These are phyloP conservation scores for Fusarium miscanthi DNA, from an alignment of 2,329 filamentous ascomycete species.

Conservation along the genomic window DNA sequence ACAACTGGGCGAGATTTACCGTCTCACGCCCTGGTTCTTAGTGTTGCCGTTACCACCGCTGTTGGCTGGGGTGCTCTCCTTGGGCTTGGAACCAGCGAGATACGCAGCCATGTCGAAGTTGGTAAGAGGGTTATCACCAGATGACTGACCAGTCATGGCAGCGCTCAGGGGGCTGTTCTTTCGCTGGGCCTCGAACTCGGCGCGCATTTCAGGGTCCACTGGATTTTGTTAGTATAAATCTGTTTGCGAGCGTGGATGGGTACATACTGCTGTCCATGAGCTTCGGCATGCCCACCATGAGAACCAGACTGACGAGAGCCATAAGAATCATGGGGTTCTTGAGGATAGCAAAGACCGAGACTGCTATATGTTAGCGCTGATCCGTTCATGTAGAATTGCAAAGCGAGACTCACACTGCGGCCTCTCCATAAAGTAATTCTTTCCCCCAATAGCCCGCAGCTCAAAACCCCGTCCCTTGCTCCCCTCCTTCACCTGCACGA, in stretches of 20 bases:
- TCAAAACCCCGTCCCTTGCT: constrained; percentile 63
- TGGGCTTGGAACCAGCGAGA: constrained; percentile 66
- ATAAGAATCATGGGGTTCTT: constrained; percentile 98
- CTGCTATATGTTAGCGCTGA: constrained; percentile 54
- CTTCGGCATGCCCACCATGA: constrained; percentile 95
- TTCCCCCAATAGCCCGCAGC: constrained; percentile 69
- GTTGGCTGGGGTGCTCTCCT: constrained; percentile 48
- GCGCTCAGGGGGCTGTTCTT: constrained; percentile 76
- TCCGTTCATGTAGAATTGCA: not conserved
- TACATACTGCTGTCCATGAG: constrained; percentile 92
- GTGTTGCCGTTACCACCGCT: constrained; percentile 25
- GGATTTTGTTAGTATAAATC: not conserved
- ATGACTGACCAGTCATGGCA: constrained; percentile 56
- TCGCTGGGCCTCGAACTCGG: constrained; percentile 92
- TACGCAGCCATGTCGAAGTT: constrained; percentile 73
- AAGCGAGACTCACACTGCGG: constrained; percentile 72
- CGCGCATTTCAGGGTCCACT: constrained; percentile 98
- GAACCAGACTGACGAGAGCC: constrained; percentile 80
- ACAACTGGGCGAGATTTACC: constrained; percentile 28
- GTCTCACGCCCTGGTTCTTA: constrained; percentile 58
- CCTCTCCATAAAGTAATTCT: constrained; percentile 82
- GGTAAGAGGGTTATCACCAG: constrained; percentile 57
- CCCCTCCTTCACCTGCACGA: constrained; percentile 55
- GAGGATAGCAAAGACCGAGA: constrained; percentile 82
- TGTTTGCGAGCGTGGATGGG: not conserved